Conservation (phyloP, 2,329 filamentous ascomycete species). For the Scedosporium apiospermum region DNA sequence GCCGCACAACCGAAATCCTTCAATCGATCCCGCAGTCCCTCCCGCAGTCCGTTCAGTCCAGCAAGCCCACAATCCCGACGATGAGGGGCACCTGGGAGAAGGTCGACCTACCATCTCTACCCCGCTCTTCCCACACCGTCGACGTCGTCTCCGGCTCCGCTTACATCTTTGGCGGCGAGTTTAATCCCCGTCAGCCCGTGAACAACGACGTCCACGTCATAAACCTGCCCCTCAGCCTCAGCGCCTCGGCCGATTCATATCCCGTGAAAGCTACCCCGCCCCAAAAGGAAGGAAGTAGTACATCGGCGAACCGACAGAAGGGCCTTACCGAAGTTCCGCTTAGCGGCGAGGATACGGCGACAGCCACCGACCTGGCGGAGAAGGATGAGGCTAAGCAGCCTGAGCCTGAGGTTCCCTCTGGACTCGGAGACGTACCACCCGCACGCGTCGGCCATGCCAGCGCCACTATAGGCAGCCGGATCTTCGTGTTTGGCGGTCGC, state of each 20-base stretch:
- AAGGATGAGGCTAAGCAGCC: constrained; percentile 9
- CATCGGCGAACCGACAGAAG: constrained; percentile 18
- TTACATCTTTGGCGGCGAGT: constrained; percentile 72
- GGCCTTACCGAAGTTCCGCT: constrained; percentile 33
- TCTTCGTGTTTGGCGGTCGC: constrained; percentile 77
- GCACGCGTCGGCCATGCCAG: constrained; percentile 67
- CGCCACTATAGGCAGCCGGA: constrained; percentile 54
- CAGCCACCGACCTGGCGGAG: constrained; percentile 9
- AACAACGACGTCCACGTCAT: constrained; percentile 66
- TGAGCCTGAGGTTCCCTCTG: constrained; percentile 11
- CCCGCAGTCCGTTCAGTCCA: constrained; percentile 14
- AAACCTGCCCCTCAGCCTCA: constrained; percentile 44
- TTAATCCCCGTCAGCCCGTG: constrained; percentile 53
- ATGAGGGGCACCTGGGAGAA: constrained; percentile 53
- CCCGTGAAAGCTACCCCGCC: constrained; percentile 39
- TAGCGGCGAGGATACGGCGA: constrained; percentile 13
- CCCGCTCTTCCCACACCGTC: constrained; percentile 66
- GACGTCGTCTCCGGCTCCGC: constrained; percentile 46
- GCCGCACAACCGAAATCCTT: constrained; percentile 44
- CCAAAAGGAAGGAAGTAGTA: constrained; percentile 13
- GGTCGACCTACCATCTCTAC: constrained; percentile 44
- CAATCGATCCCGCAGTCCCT: constrained; percentile 39
- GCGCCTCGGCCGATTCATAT: constrained; percentile 50
- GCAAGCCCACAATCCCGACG: constrained; percentile 15
- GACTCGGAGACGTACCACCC: constrained; percentile 42